Conservation (phyloP, 805 yeast species). For the Wickerhamomyces pijperi region DNA sequence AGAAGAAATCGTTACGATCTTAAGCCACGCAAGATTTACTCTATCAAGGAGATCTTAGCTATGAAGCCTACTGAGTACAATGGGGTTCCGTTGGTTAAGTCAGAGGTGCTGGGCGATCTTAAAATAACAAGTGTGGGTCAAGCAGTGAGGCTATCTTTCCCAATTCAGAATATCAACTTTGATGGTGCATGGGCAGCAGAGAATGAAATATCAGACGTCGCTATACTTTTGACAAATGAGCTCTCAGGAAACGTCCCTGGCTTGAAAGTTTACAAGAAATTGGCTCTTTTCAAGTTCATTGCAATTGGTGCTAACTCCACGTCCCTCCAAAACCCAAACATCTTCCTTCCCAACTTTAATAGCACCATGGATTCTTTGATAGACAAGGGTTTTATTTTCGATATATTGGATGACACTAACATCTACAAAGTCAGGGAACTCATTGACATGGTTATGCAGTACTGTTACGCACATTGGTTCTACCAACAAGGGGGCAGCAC, state of each 20-base stretch:
- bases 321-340: conserved; percentile 23
- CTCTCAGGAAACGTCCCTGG: not conserved
- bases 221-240: conserved; percentile 4
- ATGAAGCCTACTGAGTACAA: conserved; percentile 11
- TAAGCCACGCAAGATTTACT: conserved; percentile 6
- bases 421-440: conserved; percentile 20
- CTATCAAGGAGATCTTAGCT: conserved; percentile 8
- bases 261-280: conserved; percentile 11
- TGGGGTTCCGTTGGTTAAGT: conserved; percentile 6
- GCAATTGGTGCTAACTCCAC: conserved; percentile 23
- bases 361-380: conserved; percentile 28
- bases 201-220: conserved; percentile 15
- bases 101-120: not conserved
- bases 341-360: conserved; percentile 27
- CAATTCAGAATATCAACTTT: conserved; percentile 10
- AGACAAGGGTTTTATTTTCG: conserved; percentile 26
- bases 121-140: not conserved
- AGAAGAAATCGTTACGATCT: not conserved
- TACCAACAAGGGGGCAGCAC: conserved; percentile 14
- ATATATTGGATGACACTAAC: conserved; percentile 17
- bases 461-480: conserved; percentile 36
- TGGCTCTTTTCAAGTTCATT: conserved; percentile 23
- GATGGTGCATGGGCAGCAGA: conserved; percentile 18
- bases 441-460: conserved; percentile 30
- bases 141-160: conserved; percentile 6